phyloP scores from a whole-genome alignment of 805 yeast species.

The Isabelozyma gotoi region DNA sequence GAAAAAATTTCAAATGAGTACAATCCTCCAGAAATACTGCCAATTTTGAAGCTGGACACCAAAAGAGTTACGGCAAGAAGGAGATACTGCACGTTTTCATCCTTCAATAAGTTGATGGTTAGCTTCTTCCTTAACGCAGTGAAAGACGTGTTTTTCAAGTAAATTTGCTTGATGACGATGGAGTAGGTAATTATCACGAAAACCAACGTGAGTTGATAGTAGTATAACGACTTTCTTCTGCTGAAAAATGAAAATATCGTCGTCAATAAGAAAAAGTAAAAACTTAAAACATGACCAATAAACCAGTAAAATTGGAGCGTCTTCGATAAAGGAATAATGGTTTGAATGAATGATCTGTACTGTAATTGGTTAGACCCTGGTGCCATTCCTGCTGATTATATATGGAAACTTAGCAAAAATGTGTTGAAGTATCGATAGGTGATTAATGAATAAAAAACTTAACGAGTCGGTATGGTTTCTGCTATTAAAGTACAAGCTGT shows the following conservation, averaged over 20 bases:
- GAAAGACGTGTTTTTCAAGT: slow-evolving; percentile 38
- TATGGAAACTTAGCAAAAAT: no score
- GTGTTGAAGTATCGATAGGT: no score
- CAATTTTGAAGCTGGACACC: slow-evolving; percentile 26
- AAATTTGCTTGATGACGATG: slow-evolving; percentile 62
- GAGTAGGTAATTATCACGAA: slow-evolving; percentile 59
- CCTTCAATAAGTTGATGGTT: slow-evolving; percentile 26
- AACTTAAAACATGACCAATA: slow-evolving; percentile 55
- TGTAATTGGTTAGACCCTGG: not conserved
- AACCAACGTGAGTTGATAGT: slow-evolving; percentile 38
- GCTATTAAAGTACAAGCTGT: no score
- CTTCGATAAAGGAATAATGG: slow-evolving; percentile 11
- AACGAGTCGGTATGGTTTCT: no score
- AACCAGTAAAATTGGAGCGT: slow-evolving; percentile 74
- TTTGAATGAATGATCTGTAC: slow-evolving; percentile 3
- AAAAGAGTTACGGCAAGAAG: slow-evolving; percentile 30
- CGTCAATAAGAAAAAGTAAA: slow-evolving; percentile 40
- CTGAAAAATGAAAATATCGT: slow-evolving; percentile 43
- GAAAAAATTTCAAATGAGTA: slow-evolving; percentile 37
- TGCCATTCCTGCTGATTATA: not conserved
- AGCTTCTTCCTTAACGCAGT: slow-evolving; percentile 1
- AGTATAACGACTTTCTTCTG: slow-evolving; percentile 22
- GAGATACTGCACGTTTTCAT: slow-evolving; percentile 42
- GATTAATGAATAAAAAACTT: no score
- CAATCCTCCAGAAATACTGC: slow-evolving; percentile 38